Evolutionary conservation across 2,329 filamentous ascomycete species (phyloP).

Genomic region (Calonectria hawksworthii): DNA sequence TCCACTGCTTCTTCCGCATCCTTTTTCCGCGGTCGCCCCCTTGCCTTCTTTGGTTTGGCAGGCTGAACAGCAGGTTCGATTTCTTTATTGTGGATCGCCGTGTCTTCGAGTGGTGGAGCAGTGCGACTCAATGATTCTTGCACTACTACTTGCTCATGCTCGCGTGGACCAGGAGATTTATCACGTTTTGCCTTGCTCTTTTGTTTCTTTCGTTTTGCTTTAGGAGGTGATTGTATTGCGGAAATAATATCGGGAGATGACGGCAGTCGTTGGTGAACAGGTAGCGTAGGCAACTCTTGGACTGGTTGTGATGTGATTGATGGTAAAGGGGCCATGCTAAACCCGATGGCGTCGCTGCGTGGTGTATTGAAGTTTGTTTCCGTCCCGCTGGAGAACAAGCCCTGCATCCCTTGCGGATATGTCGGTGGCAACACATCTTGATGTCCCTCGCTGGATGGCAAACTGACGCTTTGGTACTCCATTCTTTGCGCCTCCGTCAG

Average conservation of each 20-base stretch:
- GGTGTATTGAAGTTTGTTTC: constrained; percentile 55
- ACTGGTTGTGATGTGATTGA: constrained; percentile 26
- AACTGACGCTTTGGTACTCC: constrained; percentile 50
- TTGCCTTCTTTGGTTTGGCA: constrained; percentile 45
- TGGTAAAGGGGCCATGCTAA: constrained; percentile 38
- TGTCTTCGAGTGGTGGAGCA: constrained; percentile 17
- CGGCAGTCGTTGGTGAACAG: constrained; percentile 22
- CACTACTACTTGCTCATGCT: constrained; percentile 18
- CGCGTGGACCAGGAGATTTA: background rate
- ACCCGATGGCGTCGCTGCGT: constrained; percentile 40
- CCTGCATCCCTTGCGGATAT: constrained; percentile 34
- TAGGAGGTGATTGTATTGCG: constrained; percentile 30
- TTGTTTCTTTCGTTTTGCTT: constrained; percentile 21
- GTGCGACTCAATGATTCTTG: background rate
- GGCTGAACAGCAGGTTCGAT: constrained; percentile 33
- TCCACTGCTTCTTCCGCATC: constrained; percentile 23
- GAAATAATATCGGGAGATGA: constrained; percentile 46
- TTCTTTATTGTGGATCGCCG: constrained; percentile 21
- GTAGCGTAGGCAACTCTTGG: constrained; percentile 4
- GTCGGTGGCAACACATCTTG: constrained; percentile 34
- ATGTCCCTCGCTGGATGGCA: constrained; percentile 34
- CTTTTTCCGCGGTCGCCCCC: constrained; percentile 52
- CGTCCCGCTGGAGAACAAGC: constrained; percentile 49
- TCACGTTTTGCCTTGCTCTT: constrained; percentile 16
- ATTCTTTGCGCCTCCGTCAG: constrained; percentile 55